Conservation (phyloP, 2,329 filamentous ascomycete genomes). For the Fusarium gaditjirri region DNA sequence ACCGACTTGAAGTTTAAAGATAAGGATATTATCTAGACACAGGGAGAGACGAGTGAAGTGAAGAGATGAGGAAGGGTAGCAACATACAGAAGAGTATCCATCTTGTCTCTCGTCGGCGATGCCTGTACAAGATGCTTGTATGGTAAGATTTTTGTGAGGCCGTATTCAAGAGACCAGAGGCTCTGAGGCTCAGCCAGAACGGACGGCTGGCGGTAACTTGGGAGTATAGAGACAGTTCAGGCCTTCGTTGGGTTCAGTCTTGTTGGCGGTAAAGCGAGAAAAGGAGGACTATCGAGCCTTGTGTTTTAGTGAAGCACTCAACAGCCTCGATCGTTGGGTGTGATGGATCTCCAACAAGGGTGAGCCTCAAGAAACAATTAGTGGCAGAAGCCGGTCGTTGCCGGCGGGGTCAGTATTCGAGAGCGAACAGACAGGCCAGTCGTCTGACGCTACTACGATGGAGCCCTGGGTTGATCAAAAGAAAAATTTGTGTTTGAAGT, state of each 20-base stretch:
- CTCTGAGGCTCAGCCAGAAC: neutral
- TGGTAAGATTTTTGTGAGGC: neutral
- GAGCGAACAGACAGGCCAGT: neutral
- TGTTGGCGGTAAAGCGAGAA: neutral
- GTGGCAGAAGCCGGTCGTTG: conserved; percentile 24
- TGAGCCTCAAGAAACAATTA: neutral
- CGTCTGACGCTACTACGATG: conserved; percentile 9
- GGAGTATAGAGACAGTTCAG: neutral
- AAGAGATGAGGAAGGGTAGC: neutral
- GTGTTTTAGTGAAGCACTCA: neutral
- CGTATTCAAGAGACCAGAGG: neutral
- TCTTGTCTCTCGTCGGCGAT: conserved; percentile 46
- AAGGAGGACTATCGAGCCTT: neutral
- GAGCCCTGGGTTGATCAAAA: neutral
- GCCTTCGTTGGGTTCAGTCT: neutral
- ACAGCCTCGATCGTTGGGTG: neutral
- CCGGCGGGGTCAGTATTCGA: conserved; percentile 22
- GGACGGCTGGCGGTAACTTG: neutral
- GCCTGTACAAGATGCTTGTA: neutral
- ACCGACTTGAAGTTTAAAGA: neutral
- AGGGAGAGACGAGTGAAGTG: neutral
- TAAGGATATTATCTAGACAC: neutral
- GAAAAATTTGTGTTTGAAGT: neutral
- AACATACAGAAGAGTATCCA: conserved; percentile 73
- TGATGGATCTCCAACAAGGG: conserved; percentile 12